Evolutionary conservation across 257 asterid genomes (phyloP), one percentile per base, ranked within the genome.

Genomic region (Voacanga thouarsii): DNA sequence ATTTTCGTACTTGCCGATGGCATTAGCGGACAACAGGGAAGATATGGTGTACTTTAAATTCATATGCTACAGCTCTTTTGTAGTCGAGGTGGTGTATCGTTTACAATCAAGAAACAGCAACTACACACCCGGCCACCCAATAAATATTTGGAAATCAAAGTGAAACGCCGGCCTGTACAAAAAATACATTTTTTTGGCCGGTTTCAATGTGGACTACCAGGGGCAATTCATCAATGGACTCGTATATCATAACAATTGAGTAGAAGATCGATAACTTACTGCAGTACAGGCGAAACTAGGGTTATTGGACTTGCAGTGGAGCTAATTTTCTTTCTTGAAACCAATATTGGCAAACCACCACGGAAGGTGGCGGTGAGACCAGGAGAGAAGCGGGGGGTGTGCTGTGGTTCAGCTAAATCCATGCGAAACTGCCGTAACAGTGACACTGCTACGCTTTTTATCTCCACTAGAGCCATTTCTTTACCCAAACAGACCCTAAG

Each of bases 361-460:
- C 65, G 81, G 75, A 89, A 91, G 24, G 96, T 89, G 45, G 98
- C 91, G 0, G 98, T 91, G 0, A 93, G 88, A 33, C 98, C 98
- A 0, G 98, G 97, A 5, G 97, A 91, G 84, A 93, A 93, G 0
- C 82, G 77, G 5, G 90, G 94, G 0, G 4, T 43, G 0, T 63
- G 44, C 3, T 82, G 85, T 23, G 82, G 71, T 45, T 77, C 51
- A 11, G 53, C 87, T 57, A 90, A 71, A 16, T 85, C 85, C 28
- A 92, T 12, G 5, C 79, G 87, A 63, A 94, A 94, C 33, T 77
- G 72, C 14, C 87, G 80, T 67, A 94, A 72, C 15, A 92, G 33
- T 0, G 92, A 84, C 37, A 90, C 53, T 0, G 90, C 92, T 3
- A 94, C 95, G 41, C 85, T 79, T 76, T 92, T 90, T 12, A 94